Percentiles rank a stretch among this genome's conserved stretches.
Conservation (phyloP, 1,284 basidiomycete species). For the Neolentinus lepideus region DNA sequence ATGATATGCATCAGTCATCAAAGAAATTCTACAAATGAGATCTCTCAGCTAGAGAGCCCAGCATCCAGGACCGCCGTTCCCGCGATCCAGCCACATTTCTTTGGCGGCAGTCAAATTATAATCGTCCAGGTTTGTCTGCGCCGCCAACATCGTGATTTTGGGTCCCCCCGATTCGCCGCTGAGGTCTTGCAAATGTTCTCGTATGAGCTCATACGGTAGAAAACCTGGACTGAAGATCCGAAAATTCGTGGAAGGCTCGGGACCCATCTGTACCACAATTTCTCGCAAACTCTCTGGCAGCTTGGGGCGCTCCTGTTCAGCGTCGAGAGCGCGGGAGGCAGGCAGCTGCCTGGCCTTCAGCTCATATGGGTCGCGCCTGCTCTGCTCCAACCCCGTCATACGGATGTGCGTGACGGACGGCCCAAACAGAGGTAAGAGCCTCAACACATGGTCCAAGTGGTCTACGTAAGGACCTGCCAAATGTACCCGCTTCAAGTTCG, state of each 20-base stretch:
- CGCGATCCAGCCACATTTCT: neutral
- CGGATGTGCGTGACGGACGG: neutral
- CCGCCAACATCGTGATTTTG: neutral
- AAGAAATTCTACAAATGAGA: neutral
- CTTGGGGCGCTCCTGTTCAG: neutral
- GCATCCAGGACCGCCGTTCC: neutral
- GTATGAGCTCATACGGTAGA: neutral
- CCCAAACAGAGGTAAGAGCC: neutral
- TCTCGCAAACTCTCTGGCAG: neutral
- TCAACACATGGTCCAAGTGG: neutral
- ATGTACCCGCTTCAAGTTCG: neutral
- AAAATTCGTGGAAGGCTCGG: neutral
- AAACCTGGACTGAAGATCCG: neutral
- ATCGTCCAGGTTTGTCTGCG: neutral
- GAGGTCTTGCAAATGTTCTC: neutral
- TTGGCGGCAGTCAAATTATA: neutral
- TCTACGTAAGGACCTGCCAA: conserved; percentile 1
- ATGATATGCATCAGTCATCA: neutral
- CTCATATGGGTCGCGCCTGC: neutral
- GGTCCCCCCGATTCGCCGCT: neutral
- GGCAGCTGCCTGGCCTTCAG: neutral
- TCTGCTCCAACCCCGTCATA: neutral
- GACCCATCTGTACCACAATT: neutral
- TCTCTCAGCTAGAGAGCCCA: neutral
- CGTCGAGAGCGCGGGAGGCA: neutral